phyloP scores from a whole-genome alignment of 805 yeast species.

The Suhomyces sp. region DNA sequence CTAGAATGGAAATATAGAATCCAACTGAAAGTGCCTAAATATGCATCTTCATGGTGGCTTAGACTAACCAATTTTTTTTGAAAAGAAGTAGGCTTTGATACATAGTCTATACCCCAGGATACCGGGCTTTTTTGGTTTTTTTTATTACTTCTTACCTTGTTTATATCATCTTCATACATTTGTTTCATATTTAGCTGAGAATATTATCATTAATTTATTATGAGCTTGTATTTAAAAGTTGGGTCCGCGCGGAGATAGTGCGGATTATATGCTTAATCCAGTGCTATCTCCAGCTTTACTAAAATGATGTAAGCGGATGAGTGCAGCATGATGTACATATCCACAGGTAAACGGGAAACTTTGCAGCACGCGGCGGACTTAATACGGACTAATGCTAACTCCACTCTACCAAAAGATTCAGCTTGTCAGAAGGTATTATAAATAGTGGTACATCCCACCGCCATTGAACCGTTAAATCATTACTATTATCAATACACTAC shows the following conservation, averaged over 20 bases:
- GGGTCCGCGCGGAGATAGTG: not conserved
- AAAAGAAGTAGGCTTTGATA: constrained; percentile 4
- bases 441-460: not conserved
- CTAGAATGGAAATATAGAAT: not conserved
- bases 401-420: no score
- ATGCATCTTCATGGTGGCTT: constrained; percentile 1
- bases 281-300: not conserved
- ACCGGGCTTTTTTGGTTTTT: constrained; percentile 3
- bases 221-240: not conserved
- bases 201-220: constrained; percentile 5
- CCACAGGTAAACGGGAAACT: not conserved
- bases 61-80: constrained; percentile 4
- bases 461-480: not conserved
- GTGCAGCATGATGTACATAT: no score
- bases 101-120: constrained; percentile 2
- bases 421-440: no score
- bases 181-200: constrained; percentile 7
- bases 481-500: not conserved
- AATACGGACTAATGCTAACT: no score
- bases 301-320: not conserved
- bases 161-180: constrained; percentile 17
- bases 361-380: no score
- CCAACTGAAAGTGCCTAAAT: not conserved
- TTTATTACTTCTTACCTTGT: constrained; percentile 9
- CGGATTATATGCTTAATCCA: not conserved